A percentile compares a stretch with the other conserved stretches of the same genome.
Conservation (phyloP, 805 yeast species). For the Nakazawaea wickerhamii region DNA sequence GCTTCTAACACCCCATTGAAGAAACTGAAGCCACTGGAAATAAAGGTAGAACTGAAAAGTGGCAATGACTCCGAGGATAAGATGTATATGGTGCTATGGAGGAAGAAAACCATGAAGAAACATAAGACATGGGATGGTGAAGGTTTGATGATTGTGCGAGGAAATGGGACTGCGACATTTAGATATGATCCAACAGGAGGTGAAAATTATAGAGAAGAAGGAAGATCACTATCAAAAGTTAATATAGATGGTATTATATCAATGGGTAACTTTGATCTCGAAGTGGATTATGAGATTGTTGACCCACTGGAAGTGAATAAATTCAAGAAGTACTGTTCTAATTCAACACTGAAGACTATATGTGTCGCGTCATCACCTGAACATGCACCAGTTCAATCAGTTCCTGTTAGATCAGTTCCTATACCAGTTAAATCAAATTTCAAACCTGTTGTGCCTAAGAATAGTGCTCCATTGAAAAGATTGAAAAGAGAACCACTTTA, state of each 20-base stretch:
- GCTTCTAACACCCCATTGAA: not conserved
- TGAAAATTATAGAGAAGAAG: slow-evolving; percentile 19
- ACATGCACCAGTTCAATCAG: not conserved
- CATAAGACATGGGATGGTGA: slow-evolving; percentile 96
- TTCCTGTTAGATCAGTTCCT: not conserved
- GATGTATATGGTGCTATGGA: slow-evolving; percentile 45
- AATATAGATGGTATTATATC: slow-evolving; percentile 35
- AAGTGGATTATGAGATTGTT: slow-evolving; percentile 44
- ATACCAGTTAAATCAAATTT: slow-evolving; percentile 3
- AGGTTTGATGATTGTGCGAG: slow-evolving; percentile 47
- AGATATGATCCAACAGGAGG: slow-evolving; percentile 27
- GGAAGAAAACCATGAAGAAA: slow-evolving; percentile 71
- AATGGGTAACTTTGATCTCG: slow-evolving; percentile 58
- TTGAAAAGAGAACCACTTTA: slow-evolving; percentile 29
- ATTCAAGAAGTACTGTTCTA: not conserved
- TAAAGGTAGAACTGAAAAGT: not conserved
- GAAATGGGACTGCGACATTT: slow-evolving; percentile 22
- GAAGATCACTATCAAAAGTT: slow-evolving; percentile 8
- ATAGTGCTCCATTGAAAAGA: slow-evolving; percentile 2
- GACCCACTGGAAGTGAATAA: slow-evolving; percentile 20
- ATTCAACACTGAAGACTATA: not conserved
- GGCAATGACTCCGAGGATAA: not conserved
- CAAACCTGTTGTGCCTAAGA: slow-evolving; percentile 8
- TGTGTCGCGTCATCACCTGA: not conserved
- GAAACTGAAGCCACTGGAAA: not conserved